Evolutionary conservation across 192 early-diverging fungal genomes (phyloP).

Genomic region (Lobosporangium transversale): DNA sequence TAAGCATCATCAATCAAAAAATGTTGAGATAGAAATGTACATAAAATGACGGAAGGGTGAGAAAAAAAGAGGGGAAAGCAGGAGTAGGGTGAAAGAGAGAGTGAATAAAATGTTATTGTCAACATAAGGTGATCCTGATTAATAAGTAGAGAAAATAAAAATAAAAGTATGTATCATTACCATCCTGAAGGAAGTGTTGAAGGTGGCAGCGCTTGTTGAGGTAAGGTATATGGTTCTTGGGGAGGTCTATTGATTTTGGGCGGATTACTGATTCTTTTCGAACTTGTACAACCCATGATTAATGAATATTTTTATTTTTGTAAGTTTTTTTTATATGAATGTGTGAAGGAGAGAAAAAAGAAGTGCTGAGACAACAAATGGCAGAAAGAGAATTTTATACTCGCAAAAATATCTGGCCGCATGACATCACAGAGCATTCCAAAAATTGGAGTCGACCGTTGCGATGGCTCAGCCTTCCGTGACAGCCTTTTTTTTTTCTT

Average conservation of each 20-base stretch:
- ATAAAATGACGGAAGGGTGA: neutral
- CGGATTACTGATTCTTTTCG: slow-evolving; percentile 14
- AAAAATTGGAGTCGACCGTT: too few species aligned
- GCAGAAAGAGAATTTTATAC: too few species aligned
- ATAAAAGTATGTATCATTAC: slow-evolving; percentile 3
- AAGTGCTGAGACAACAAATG: too few species aligned
- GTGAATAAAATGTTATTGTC: neutral
- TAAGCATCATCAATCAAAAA: too few species aligned
- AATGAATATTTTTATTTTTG: neutral
- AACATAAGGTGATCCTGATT: neutral
- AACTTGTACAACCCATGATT: slow-evolving; percentile 31
- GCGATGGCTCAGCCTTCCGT: too few species aligned
- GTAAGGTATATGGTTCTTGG: slow-evolving; percentile 13
- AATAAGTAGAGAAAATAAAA: too few species aligned
- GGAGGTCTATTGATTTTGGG: neutral
- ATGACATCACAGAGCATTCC: too few species aligned
- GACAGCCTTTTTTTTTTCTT: too few species aligned
- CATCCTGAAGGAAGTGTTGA: slow-evolving; percentile 47
- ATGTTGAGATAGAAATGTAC: too few species aligned
- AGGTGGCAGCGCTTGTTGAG: slow-evolving; percentile 23
- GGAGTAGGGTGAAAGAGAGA: neutral
- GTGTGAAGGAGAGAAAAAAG: neutral
- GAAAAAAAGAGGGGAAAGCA: neutral
- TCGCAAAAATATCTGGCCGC: too few species aligned
- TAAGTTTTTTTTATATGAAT: neutral